phyloP scores from a whole-genome alignment of 768 basidiomycete genomes.

The Mycena venus region DNA sequence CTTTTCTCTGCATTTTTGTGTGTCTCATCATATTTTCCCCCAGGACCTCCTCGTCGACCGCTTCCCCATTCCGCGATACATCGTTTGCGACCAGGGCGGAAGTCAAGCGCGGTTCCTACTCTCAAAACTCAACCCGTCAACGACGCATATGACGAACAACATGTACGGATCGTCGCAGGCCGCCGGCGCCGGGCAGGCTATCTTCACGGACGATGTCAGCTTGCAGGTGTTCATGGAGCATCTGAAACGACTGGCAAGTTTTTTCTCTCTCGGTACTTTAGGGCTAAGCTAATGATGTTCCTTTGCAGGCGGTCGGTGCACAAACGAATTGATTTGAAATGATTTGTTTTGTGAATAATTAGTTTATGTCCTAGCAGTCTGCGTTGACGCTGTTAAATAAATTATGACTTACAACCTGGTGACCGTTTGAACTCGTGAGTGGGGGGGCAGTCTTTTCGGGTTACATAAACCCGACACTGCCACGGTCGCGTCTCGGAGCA shows the following conservation, averaged over 20 bases:
- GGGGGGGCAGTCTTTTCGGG: no score
- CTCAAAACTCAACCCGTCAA: conserved; percentile 96
- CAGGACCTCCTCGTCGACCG: conserved; percentile 96
- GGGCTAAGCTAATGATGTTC: conserved; percentile 10
- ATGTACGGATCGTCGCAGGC: conserved; percentile 88
- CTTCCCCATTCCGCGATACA: conserved; percentile 97
- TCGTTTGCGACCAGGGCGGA: conserved; percentile 97
- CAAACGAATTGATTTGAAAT: conserved; percentile 66
- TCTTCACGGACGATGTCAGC: conserved; percentile 99
- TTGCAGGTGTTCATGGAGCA: conserved; percentile 99
- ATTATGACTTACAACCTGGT: background rate
- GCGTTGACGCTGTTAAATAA: conserved; percentile 2
- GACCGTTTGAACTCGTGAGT: no score
- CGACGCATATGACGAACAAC: conserved; percentile 93
- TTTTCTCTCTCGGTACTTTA: background rate
- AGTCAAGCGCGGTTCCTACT: conserved; percentile 98
- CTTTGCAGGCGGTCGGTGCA: conserved; percentile 71
- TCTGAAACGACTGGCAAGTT: conserved; percentile 88
- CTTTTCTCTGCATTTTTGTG: background rate
- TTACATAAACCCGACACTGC: no score
- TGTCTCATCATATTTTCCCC: background rate
- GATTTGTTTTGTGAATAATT: conserved; percentile 36
- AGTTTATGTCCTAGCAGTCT: conserved; percentile 13
- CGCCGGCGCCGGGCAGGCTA: conserved; percentile 85
- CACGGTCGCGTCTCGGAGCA: background rate